Conservation (phyloP, 345 rosid genomes). For the Eucalyptus curtisii region DNA sequence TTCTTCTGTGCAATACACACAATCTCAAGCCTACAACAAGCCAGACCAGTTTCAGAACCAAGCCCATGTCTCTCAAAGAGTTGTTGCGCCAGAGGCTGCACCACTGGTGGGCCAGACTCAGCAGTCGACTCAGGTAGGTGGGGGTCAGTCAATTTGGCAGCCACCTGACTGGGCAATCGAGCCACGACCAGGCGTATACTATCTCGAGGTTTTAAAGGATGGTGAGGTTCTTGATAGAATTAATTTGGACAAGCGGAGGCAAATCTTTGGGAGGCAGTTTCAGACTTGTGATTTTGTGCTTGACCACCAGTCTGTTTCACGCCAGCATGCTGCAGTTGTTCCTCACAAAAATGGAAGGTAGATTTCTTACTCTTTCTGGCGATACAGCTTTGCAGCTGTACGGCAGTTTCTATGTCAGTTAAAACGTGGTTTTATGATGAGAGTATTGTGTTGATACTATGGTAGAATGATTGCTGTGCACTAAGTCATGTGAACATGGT, state of each 20-base stretch:
- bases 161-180: conserved; percentile 96
- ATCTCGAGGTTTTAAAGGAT: conserved; percentile 83
- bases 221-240: conserved; percentile 76
- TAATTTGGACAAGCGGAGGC: conserved; percentile 60
- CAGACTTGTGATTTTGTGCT: conserved; percentile 86
- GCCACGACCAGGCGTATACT: conserved; percentile 77
- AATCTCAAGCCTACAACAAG: conserved; percentile 1
- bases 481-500: background rate
- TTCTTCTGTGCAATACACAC: conserved; percentile 12
- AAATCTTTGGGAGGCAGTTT: conserved; percentile 82
- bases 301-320: conserved; percentile 75
- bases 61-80: conserved; percentile 10
- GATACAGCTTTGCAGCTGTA: background rate
- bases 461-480: background rate
- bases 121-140: conserved; percentile 53
- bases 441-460: background rate
- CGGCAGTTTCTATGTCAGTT: background rate
- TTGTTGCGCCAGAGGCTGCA: conserved; percentile 18
- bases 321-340: conserved; percentile 87
- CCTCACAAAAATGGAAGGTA: conserved; percentile 81
- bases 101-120: conserved; percentile 33
- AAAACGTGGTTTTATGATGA: background rate
- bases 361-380: background rate
- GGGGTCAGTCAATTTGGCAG: conserved; percentile 81
- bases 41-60: conserved; percentile 10